phyloP scores from a whole-genome alignment of 2,329 filamentous ascomycete species.

The Leptographium lundbergii region DNA sequence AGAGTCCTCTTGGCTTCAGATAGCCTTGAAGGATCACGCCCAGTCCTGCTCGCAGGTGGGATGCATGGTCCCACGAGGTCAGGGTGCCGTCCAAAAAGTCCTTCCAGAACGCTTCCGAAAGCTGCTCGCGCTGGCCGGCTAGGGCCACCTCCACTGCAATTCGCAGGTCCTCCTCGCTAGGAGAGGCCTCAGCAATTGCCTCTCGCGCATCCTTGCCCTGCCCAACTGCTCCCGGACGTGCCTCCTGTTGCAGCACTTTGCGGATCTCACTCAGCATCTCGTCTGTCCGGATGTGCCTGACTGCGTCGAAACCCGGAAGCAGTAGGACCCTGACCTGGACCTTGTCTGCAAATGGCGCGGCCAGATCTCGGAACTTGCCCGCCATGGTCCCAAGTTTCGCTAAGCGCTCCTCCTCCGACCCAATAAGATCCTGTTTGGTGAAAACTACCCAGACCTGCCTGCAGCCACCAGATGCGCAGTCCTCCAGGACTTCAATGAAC shows the following conservation, averaged over 20 bases:
- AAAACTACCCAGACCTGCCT: not conserved
- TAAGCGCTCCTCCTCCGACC: not conserved
- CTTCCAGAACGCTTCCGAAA: not conserved
- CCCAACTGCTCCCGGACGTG: not conserved
- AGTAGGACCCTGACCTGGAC: not conserved
- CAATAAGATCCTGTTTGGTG: not conserved
- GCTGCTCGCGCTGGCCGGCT: not conserved
- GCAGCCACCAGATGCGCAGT: not conserved
- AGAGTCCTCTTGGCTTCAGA: not conserved
- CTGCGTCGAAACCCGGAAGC: not conserved
- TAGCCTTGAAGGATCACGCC: not conserved
- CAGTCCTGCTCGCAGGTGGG: not conserved
- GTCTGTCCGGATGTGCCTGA: not conserved
- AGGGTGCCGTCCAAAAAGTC: not conserved
- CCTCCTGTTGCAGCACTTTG: not conserved
- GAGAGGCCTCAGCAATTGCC: not conserved
- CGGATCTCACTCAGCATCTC: not conserved
- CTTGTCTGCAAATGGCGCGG: not conserved
- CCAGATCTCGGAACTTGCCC: not conserved
- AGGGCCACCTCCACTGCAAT: not conserved
- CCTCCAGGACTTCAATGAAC: not conserved
- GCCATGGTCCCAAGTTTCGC: not conserved
- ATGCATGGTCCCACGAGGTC: not conserved
- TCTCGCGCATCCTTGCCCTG: not conserved
- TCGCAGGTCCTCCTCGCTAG: not conserved